Conservation (phyloP, 345 rosid species). For the Eucalyptus sideroxylon region DNA sequence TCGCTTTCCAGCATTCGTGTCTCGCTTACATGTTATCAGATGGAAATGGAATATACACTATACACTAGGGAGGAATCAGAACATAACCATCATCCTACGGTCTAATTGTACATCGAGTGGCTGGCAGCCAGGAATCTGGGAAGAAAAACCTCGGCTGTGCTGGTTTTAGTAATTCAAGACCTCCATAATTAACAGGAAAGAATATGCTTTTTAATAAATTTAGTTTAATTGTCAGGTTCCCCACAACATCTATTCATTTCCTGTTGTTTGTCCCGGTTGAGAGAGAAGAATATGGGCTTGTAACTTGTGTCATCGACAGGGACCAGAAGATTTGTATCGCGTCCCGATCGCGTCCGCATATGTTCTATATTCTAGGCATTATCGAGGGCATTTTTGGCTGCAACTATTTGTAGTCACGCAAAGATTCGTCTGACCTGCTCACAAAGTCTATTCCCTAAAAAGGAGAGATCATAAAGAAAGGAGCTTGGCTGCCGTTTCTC, state of each 20-base stretch:
- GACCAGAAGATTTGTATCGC: neutral
- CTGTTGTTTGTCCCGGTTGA: neutral
- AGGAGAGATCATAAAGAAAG: neutral
- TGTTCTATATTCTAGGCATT: neutral
- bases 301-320: neutral
- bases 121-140: neutral
- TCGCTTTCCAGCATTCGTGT: neutral
- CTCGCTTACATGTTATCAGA: neutral
- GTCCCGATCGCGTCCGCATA: neutral
- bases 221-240: neutral
- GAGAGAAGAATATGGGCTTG: neutral
- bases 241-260: neutral
- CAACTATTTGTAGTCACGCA: neutral
- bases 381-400: neutral
- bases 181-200: neutral
- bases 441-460: neutral
- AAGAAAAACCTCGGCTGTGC: neutral
- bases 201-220: neutral
- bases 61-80: slow-evolving; percentile 7
- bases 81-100: neutral
- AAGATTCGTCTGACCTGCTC: neutral
- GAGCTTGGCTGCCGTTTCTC: neutral
- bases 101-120: neutral
- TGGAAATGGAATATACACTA: slow-evolving; percentile 12
- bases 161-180: neutral